phyloP scores from a whole-genome alignment of 1,284 basidiomycete species.

The Microbotryum violaceum region DNA sequence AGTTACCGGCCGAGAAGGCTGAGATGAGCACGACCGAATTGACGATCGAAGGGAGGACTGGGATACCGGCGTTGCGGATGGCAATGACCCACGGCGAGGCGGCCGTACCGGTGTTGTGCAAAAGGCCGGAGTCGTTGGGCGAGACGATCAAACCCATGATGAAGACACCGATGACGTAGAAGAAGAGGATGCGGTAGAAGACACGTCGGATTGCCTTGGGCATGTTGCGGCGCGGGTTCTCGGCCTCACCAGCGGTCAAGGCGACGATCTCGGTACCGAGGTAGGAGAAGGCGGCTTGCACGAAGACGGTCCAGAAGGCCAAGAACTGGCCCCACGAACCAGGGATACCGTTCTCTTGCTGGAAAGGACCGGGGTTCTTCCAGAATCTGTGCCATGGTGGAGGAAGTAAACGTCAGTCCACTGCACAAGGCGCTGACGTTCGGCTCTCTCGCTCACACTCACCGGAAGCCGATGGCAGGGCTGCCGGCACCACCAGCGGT shows the following conservation, averaged over 20 bases:
- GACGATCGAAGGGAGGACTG: conserved; percentile 57
- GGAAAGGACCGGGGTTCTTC: conserved; percentile 58
- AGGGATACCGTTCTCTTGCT: conserved; percentile 37
- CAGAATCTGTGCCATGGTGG: conserved; percentile 55
- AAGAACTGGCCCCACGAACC: conserved; percentile 41
- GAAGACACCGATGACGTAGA: conserved; percentile 40
- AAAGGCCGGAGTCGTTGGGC: conserved; percentile 56
- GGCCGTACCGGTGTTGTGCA: conserved; percentile 48
- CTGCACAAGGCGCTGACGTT: background rate
- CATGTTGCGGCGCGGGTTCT: conserved; percentile 56
- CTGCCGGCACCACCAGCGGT: conserved; percentile 40
- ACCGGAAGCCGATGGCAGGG: conserved; percentile 23
- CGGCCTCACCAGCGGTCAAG: conserved; percentile 49
- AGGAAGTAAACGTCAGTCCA: background rate
- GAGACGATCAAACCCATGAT: conserved; percentile 66
- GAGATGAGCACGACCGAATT: conserved; percentile 60
- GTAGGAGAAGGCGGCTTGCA: conserved; percentile 67
- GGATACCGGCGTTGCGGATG: conserved; percentile 65
- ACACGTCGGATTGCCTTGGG: conserved; percentile 69
- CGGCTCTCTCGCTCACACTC: background rate
- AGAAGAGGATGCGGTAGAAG: conserved; percentile 47
- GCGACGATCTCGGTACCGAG: conserved; percentile 76
- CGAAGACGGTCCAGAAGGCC: conserved; percentile 34
- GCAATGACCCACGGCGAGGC: conserved; percentile 77
- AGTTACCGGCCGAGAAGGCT: conserved; percentile 74